phyloP scores from a whole-genome alignment of 2,329 filamentous ascomycete genomes.

The Hortaea werneckii region DNA sequence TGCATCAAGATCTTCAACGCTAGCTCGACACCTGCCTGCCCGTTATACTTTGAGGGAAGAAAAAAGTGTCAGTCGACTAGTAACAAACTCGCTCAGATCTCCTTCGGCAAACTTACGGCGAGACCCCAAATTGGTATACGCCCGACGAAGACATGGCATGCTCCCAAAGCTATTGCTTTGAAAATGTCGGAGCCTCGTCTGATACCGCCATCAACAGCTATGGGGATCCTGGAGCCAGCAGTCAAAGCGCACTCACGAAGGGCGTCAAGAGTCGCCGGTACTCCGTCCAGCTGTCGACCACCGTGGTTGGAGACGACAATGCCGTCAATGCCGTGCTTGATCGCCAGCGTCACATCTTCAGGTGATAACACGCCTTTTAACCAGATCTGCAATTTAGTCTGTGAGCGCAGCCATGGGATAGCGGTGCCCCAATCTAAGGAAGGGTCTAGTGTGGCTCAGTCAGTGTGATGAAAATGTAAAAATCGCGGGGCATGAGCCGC shows the following conservation, averaged over 20 bases:
- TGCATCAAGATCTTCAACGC: constrained; percentile 31
- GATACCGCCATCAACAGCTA: constrained; percentile 53
- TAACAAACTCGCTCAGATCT: not conserved
- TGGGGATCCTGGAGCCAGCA: constrained; percentile 39
- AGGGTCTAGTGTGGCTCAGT: too few relatives aligned
- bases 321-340: constrained; percentile 31
- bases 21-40: constrained; percentile 28
- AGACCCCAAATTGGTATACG: constrained; percentile 42
- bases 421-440: constrained; percentile 26
- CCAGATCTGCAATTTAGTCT: constrained; percentile 42
- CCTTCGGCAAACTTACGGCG: constrained; percentile 26
- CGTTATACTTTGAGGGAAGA: constrained; percentile 22
- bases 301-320: constrained; percentile 45
- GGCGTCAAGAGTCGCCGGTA: constrained; percentile 43
- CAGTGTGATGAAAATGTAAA: too few relatives aligned
- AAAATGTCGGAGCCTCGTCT: constrained; percentile 47
- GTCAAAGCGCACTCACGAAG: constrained; percentile 31
- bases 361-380: constrained; percentile 32
- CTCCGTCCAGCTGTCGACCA: constrained; percentile 45
- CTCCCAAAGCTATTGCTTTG: constrained; percentile 46
- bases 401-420: constrained; percentile 39
- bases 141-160: constrained; percentile 41
- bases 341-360: constrained; percentile 35
- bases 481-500: too few relatives aligned
- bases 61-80: not conserved